Base-by-base conservation (phyloP, 2,329 filamentous ascomycete genomes). In the Emydomyces testavorans region DNA sequence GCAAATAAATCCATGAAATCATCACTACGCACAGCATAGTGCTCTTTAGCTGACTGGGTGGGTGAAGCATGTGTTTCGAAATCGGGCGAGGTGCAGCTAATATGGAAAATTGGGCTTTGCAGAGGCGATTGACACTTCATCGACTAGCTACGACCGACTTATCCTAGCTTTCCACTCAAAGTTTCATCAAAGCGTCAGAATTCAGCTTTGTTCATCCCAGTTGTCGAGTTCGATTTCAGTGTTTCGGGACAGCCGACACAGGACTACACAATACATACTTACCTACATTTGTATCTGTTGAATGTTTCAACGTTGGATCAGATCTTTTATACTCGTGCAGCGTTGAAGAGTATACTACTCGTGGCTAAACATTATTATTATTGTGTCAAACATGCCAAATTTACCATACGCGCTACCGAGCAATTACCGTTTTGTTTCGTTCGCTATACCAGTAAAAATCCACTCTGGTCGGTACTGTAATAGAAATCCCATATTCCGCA, bases 51-150 rank as follows among this genome's bases (percentile, higher is more conserved):
- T 23, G 3, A 3, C 16, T 15, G 39, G 28, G 6, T 29, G 11
- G 23, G 29, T n/a, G 21, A 31, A 31, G 20, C 28, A 11, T 36
- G 34, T 10, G n/a, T 38, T 38, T 46, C 43, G 31, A 34, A 46
- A 46, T 46, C 23, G 43, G 24, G 43, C 16, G 43, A 38, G 21
- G 2, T 37, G 43, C 43, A 46, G 43, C 4, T 36, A 8, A n/a
- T 28, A 34, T 34, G 18, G 28, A 29, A 15, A 24, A 21, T 18
- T 28, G 24, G n/a, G 26, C 26, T 11, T 6, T 28, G 26, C 32
- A 6, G 15, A 13, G 16, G 7, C 16, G 8, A 21, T 20, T 41
- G 40, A 34, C 40, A 43, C 28, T 24, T 34, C 40, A 43, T 29
- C 38, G n/a, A 10, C 24, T 40, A 5, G n/a, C 32, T 3, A 37